Percentiles rank a stretch among this genome's conserved stretches.
Conservation (phyloP, 148 eudicot genomes). For the Cornus controversa region DNA sequence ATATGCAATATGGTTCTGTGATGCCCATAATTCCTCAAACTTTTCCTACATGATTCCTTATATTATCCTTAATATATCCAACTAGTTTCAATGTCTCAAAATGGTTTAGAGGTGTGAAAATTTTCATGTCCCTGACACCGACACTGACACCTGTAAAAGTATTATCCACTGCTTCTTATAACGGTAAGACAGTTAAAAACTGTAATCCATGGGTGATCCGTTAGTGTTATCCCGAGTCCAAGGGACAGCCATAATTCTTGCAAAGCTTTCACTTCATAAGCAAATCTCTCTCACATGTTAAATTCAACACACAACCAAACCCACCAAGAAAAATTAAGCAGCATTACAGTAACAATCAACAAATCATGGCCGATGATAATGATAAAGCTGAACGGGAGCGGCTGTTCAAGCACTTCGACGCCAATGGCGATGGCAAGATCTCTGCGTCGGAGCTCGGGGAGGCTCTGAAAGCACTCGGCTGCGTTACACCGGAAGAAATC, state of each 20-base stretch:
- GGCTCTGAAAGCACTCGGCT: constrained; percentile 66
- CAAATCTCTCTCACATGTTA: neutral
- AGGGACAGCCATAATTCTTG: constrained; percentile 17
- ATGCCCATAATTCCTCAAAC: too few species aligned
- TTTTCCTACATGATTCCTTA: too few species aligned
- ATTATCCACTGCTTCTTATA: neutral
- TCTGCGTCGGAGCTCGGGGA: constrained; percentile 81
- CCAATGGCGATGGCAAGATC: constrained; percentile 81
- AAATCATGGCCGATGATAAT: constrained; percentile 52
- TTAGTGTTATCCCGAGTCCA: constrained; percentile 14
- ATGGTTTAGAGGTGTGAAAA: too few species aligned
- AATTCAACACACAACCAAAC: neutral
- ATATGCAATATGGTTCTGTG: too few species aligned
- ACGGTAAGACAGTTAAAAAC: neutral
- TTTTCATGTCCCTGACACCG: neutral
- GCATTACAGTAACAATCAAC: neutral
- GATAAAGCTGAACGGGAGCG: constrained; percentile 71
- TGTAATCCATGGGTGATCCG: constrained; percentile 31
- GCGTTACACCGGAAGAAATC: constrained; percentile 55
- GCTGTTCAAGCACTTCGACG: constrained; percentile 71
- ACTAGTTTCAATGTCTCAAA: too few species aligned
- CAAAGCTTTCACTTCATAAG: constrained; percentile 2
- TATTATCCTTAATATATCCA: too few species aligned
- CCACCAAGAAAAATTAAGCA: neutral
- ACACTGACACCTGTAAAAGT: neutral